Evolutionary conservation across 495 filamentous ascomycete genomes (phyloP), one percentile per base, ranked within the genome.

Genomic region (Tuber umbilicatum): DNA sequence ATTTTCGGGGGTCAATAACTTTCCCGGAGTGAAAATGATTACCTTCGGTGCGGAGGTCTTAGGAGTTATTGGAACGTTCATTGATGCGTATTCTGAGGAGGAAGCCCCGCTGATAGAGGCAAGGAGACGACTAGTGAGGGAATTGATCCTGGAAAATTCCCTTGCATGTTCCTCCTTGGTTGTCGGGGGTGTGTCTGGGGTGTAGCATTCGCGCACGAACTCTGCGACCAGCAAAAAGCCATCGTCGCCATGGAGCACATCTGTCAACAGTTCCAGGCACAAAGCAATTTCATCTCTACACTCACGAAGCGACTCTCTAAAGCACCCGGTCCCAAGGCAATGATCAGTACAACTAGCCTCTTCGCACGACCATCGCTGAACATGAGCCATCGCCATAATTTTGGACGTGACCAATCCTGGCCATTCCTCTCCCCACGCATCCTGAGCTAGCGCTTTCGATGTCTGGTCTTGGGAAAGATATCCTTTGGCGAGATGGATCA

Each of bases 1-100:
- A 37, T 70, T 39, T 19, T 73, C 72, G 37, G 73, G 69, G 12
- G 71, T 76, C 17, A 81, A 38, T 35, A 55, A 67, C 27, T 75
- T 78, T 0, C 79, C 79, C 1, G 80, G 80, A 9, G 80, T 81
- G 41, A 81, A 81, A 17, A 71, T 79, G 6, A 79, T 68, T 23
- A 77, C 68, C 31, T 41, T 73, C 35, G 23, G 64, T 16, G 35
- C 60, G 17, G 73, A 70, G 50, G 47, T 47, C 5, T 68, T 64
- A 9, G 79, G 80, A 5, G 80, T 81, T 21, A 70, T 35, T 4
- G 69, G 75, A 7, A 41, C 27, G 4, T 64, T 64, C 2, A 45
- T 47, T 39, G 47, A 19, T 35, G 31, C 19, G 5, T 27, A 27
- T 23, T 17, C 70, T 17, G 67, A 47, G 4, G 35, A 42, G 10